These are phyloP conservation scores for Murraya koenigii DNA, from an alignment of 345 rosid genomes.

Conservation along the genomic window DNA sequence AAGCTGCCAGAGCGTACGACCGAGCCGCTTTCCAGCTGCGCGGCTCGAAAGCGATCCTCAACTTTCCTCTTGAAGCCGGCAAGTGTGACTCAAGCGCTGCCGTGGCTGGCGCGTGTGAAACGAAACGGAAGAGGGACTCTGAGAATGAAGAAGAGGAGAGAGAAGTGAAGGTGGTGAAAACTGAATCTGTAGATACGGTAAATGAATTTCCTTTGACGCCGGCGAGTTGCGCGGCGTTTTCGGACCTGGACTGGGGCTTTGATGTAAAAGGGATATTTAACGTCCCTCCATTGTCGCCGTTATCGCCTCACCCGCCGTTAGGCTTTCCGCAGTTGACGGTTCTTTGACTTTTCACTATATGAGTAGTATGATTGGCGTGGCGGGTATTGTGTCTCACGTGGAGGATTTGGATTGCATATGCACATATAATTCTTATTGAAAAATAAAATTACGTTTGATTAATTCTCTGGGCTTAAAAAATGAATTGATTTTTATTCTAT, in stretches of 20 bases:
- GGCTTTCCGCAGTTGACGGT: slow-evolving; percentile 31
- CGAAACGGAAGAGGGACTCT: slow-evolving; percentile 42
- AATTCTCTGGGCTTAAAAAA: background rate
- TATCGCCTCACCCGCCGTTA: slow-evolving; percentile 40
- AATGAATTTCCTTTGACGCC: slow-evolving; percentile 34
- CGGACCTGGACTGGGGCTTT: slow-evolving; percentile 24
- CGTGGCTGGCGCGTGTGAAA: slow-evolving; percentile 27
- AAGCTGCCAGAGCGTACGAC: slow-evolving; percentile 90
- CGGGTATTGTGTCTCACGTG: background rate
- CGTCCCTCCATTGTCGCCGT: slow-evolving; percentile 56
- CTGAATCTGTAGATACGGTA: slow-evolving; percentile 21
- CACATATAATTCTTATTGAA: background rate
- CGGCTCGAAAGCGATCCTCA: slow-evolving; percentile 78
- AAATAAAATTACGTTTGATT: background rate
- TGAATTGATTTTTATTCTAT: background rate
- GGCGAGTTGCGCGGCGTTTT: slow-evolving; percentile 40
- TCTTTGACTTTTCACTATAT: slow-evolving; percentile 8
- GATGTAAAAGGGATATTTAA: slow-evolving; percentile 42
- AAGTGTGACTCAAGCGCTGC: slow-evolving; percentile 22
- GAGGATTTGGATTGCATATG: background rate
- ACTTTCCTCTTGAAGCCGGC: slow-evolving; percentile 82
- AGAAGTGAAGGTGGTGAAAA: slow-evolving; percentile 21
- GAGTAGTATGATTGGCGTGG: background rate
- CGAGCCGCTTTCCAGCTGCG: slow-evolving; percentile 75
- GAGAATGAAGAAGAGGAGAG: slow-evolving; percentile 16